phyloP scores from a whole-genome alignment of 2,329 filamentous ascomycete genomes.

The Botryosphaeria dothidea region DNA sequence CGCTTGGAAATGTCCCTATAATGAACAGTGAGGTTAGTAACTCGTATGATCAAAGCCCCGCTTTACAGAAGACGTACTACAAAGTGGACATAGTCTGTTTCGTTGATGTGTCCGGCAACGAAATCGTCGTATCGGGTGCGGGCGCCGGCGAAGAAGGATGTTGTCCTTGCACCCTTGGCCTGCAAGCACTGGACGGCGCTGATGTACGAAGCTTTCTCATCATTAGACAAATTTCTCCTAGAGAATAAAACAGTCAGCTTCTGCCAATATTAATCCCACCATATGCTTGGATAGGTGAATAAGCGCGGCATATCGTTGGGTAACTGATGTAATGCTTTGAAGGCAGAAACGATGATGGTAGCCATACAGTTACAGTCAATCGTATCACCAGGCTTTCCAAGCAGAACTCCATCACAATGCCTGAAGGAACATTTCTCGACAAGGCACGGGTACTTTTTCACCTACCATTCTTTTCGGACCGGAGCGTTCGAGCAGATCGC shows the following conservation, averaged over 20 bases:
- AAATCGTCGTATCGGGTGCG: conserved; percentile 40
- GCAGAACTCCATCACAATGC: too few species aligned
- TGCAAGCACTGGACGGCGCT: conserved; percentile 37
- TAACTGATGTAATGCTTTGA: too few species aligned
- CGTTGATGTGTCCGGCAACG: conserved; percentile 37
- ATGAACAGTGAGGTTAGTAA: not conserved
- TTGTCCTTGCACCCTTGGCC: conserved; percentile 32
- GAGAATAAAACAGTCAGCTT: conserved; percentile 23
- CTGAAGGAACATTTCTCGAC: not conserved
- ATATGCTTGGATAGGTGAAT: not conserved
- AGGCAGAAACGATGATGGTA: too few species aligned
- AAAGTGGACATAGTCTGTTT: conserved; percentile 21
- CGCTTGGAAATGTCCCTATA: conserved; percentile 15
- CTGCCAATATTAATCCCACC: conserved; percentile 10
- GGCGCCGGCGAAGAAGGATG: conserved; percentile 29
- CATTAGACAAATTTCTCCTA: not conserved
- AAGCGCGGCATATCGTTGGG: not conserved
- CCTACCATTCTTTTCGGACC: conserved; percentile 17
- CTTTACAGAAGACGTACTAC: not conserved
- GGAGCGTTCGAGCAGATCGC: not conserved
- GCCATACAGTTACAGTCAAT: too few species aligned
- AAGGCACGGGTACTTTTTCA: not conserved
- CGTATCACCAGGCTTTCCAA: not conserved
- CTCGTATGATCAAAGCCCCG: too few species aligned
- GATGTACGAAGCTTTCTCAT: conserved; percentile 36